Evolutionary conservation across 2,329 filamentous ascomycete genomes (phyloP), one percentile per base, ranked within the genome.

Genomic region (Penicillium oxalicum): DNA sequence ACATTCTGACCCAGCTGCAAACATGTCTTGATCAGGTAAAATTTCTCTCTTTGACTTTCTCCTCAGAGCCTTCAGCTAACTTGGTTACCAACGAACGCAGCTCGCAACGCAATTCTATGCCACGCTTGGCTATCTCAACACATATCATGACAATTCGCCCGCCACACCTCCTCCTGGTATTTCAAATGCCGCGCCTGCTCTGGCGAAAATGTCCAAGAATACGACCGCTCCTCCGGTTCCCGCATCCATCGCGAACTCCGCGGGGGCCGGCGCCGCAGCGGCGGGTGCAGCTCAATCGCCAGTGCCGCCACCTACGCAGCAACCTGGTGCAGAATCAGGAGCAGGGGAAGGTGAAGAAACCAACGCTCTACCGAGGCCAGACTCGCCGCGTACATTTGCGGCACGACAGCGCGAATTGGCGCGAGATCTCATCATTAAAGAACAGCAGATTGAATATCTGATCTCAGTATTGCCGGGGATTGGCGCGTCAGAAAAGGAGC

Each of bases 51-150:
- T 36, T 35, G 24, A 4, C 7, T 2, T 18, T 34, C 25, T 9
- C 12, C 5, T 38, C 26, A 27, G 40, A 38, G 24, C 5, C 40
- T 5, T 43, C n/a, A 36, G 45, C 25, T 25, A 42, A 37, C 47
- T 44, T 40, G 40, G 28, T 42, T 29, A 26, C n/a, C 28, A 36
- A 39, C 29, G 35, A 47, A 44, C 37, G 11, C 11, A 74, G 70
- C 70, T 76, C 29, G 71, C 72, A 59, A 76, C 72, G 41, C 74
- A 77, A 67, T 74, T 75, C 69, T 76, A 75, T 62, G 72, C 74
- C 47, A 75, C 73, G 29, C 64, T 76, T 48, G 69, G 70, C 63
- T 77, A 76, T 59, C 65, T 76, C 49, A 70, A 63, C 47, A 71
- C 65, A 48, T 74, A 73, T 63, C 72, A 71, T 61, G 73, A 70